These are phyloP conservation scores for Clitocybe nebularis DNA, from an alignment of 1,284 basidiomycete genomes.

Conservation along the genomic window DNA sequence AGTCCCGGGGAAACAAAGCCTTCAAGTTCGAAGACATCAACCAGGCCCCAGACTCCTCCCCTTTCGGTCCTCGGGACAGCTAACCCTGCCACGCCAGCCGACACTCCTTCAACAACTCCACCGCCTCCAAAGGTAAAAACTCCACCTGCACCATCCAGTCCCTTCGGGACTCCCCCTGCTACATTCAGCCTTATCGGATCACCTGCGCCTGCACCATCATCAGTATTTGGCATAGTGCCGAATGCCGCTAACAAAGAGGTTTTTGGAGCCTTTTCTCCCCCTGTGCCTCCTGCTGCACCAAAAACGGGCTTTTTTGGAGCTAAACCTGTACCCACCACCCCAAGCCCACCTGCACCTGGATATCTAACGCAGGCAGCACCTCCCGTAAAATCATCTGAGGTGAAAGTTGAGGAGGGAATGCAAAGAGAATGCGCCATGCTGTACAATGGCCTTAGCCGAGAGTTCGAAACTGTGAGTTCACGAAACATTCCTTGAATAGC, in stretches of 20 bases:
- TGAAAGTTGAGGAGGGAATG: constrained; percentile 50
- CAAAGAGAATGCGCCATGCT: constrained; percentile 55
- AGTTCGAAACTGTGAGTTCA: constrained; percentile 49
- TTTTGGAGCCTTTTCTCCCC: not conserved
- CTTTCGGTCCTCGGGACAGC: constrained; percentile 22
- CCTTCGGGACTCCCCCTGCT: constrained; percentile 1
- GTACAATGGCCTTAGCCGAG: constrained; percentile 38
- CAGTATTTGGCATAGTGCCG: constrained; percentile 1
- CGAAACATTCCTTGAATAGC: constrained; percentile 1
- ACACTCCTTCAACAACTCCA: constrained; percentile 5
- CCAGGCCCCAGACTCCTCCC: constrained; percentile 42
- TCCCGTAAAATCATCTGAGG: constrained; percentile 13
- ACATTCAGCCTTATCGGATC: not conserved
- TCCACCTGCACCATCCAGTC: not conserved
- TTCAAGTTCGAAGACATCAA: constrained; percentile 12
- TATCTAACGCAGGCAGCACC: not conserved
- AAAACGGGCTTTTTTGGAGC: constrained; percentile 15
- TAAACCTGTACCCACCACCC: constrained; percentile 11
- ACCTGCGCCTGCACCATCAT: not conserved
- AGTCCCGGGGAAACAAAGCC: constrained; percentile 12
- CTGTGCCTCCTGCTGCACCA: constrained; percentile 7
- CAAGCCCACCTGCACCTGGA: constrained; percentile 8
- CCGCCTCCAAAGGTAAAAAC: not conserved
- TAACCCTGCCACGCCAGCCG: constrained; percentile 14
- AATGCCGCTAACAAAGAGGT: not conserved